Percentiles rank a stretch among this genome's conserved stretches.
Evolutionary conservation across 495 filamentous ascomycete species (phyloP).

Genomic region (Cairneyella variabilis): DNA sequence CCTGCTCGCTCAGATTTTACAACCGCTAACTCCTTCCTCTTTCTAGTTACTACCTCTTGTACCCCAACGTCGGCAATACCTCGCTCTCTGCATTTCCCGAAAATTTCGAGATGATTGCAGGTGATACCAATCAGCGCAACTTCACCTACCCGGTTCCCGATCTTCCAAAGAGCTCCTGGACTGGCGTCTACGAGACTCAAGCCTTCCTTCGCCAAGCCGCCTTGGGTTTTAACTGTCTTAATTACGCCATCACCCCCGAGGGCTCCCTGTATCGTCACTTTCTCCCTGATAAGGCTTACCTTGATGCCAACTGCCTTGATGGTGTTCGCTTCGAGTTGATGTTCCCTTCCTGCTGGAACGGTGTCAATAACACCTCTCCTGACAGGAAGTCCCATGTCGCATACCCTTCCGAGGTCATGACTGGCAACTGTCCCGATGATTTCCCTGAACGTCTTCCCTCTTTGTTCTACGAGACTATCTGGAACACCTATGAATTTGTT

Average conservation of each 20-base stretch:
- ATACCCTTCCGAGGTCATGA: slow-evolving; percentile 71
- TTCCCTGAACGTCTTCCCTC: slow-evolving; percentile 67
- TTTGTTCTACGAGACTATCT: slow-evolving; percentile 87
- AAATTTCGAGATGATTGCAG: slow-evolving; percentile 83
- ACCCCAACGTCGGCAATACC: slow-evolving; percentile 42
- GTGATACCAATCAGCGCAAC: slow-evolving; percentile 62
- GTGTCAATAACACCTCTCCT: slow-evolving; percentile 44
- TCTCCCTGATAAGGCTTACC: slow-evolving; percentile 71
- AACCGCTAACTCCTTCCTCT: slow-evolving; percentile 13
- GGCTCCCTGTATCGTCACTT: slow-evolving; percentile 73
- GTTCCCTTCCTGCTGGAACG: slow-evolving; percentile 75
- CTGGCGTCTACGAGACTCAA: slow-evolving; percentile 50
- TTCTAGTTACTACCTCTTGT: slow-evolving; percentile 70
- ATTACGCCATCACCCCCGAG: slow-evolving; percentile 63
- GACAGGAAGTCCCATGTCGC: slow-evolving; percentile 54
- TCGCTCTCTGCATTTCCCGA: slow-evolving; percentile 72
- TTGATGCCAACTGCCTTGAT: slow-evolving; percentile 71
- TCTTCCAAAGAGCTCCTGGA: slow-evolving; percentile 70
- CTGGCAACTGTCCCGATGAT: slow-evolving; percentile 70
- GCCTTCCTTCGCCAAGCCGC: slow-evolving; percentile 70
- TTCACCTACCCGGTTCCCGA: slow-evolving; percentile 69
- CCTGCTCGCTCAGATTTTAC: neutral
- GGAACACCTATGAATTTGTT: slow-evolving; percentile 66
- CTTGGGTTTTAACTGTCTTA: slow-evolving; percentile 87
- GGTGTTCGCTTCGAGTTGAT: slow-evolving; percentile 69